These are phyloP conservation scores for Adansonia grandidieri DNA, from an alignment of 441 rosid species.

Conservation along the genomic window DNA sequence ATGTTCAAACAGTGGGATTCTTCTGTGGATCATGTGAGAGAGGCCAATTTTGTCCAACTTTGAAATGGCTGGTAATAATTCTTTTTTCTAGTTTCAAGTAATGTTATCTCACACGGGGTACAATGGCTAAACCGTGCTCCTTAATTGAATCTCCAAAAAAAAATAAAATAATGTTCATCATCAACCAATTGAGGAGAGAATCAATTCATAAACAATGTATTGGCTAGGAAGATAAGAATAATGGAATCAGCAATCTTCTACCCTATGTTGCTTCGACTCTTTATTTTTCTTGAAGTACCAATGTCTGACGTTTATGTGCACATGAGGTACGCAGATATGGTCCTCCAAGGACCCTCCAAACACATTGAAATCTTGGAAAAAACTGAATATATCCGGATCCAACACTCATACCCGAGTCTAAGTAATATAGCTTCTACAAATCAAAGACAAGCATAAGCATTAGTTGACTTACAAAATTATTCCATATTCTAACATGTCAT, in stretches of 20 bases:
- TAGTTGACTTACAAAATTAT: background rate
- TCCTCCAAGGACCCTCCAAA: no score
- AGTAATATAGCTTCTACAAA: no score
- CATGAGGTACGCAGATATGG: no score
- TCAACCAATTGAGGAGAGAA: background rate
- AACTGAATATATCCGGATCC: no score
- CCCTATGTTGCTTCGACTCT: background rate
- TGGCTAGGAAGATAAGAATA: background rate
- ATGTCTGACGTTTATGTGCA: no score
- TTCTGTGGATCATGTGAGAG: background rate
- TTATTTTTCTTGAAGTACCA: no score
- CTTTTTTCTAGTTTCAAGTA: background rate
- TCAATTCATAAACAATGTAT: background rate
- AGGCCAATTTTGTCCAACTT: background rate
- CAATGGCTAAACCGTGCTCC: background rate
- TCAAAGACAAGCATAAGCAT: background rate
- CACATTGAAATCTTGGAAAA: no score
- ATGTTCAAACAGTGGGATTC: background rate
- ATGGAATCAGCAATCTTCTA: background rate
- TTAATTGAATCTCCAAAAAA: background rate
- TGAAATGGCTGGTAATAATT: background rate
- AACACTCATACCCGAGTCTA: no score
- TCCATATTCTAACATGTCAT: background rate
- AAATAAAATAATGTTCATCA: background rate
- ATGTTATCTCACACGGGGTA: background rate